Conservation (phyloP, 352 stramenopile genomes). For the Globisporangium ultimum region DNA sequence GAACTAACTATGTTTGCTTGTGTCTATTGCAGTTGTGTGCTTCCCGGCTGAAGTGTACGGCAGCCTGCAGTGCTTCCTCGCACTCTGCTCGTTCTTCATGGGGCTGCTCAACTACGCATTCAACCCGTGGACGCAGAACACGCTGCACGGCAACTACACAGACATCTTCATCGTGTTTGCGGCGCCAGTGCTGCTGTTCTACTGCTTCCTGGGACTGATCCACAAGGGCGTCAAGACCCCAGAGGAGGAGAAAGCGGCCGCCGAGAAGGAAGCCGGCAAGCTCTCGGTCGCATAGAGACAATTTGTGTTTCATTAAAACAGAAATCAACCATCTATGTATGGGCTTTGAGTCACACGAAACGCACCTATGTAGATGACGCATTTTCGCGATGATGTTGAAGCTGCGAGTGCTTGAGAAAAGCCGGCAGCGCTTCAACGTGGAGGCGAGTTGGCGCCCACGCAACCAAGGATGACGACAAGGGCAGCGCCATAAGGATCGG, state of each 20-base stretch:
- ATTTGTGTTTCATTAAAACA: neutral
- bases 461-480: too few species aligned
- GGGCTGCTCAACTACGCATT: conserved; percentile 25
- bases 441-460: too few species aligned
- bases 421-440: neutral
- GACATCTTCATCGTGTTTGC: conserved; percentile 22
- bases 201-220: conserved; percentile 21
- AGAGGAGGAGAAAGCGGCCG: neutral
- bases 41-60: conserved; percentile 26
- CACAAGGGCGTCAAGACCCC: neutral
- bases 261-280: neutral
- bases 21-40: conserved; percentile 15
- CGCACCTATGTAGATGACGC: too few species aligned
- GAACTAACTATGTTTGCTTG: conserved; percentile 3
- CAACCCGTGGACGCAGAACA: conserved; percentile 23
- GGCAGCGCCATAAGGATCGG: too few species aligned
- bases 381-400: neutral
- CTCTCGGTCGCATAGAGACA: neutral
- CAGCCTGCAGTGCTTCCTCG: conserved; percentile 23
- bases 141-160: conserved; percentile 18
- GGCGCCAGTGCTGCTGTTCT: conserved; percentile 17
- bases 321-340: neutral
- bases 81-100: conserved; percentile 20
- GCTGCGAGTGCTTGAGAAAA: neutral
- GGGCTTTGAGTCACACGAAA: too few species aligned